phyloP scores from a whole-genome alignment of 2,329 filamentous ascomycete genomes.

The Verticillium klebahnii region DNA sequence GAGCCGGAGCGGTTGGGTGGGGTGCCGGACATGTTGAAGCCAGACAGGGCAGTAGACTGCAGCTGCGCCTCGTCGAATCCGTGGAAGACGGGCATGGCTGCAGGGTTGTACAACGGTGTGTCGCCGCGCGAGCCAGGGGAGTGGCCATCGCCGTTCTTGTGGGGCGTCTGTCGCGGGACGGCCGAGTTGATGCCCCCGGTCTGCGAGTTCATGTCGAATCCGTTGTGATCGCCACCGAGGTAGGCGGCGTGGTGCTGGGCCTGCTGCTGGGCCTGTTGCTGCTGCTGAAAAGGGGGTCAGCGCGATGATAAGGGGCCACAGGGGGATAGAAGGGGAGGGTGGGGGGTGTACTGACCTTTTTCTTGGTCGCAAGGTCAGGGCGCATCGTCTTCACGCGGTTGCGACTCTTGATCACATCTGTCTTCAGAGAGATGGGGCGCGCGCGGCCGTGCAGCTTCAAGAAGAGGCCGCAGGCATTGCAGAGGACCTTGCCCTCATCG shows the following conservation, averaged over 20 bases:
- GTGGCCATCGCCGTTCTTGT: constrained; percentile 71
- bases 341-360: constrained; percentile 61
- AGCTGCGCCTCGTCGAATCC: constrained; percentile 69
- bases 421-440: constrained; percentile 93
- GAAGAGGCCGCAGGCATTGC: constrained; percentile 97
- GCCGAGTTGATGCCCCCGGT: constrained; percentile 30
- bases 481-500: constrained; percentile 90
- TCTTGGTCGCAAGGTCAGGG: constrained; percentile 72
- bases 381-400: constrained; percentile 91
- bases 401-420: constrained; percentile 98
- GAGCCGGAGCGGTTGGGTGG: constrained; percentile 46
- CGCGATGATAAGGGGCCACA: neutral
- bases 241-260: constrained; percentile 34
- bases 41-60: constrained; percentile 46
- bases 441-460: constrained; percentile 93
- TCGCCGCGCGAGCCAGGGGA: constrained; percentile 76
- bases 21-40: constrained; percentile 48
- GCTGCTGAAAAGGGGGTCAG: constrained; percentile 11
- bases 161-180: constrained; percentile 57
- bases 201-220: constrained; percentile 52
- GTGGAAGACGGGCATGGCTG: constrained; percentile 70
- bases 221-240: constrained; percentile 45
- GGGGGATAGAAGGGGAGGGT: neutral
- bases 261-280: constrained; percentile 26
- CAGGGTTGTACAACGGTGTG: constrained; percentile 72